phyloP scores from a whole-genome alignment of 306 rosid species.

The Sicyos edulis region DNA sequence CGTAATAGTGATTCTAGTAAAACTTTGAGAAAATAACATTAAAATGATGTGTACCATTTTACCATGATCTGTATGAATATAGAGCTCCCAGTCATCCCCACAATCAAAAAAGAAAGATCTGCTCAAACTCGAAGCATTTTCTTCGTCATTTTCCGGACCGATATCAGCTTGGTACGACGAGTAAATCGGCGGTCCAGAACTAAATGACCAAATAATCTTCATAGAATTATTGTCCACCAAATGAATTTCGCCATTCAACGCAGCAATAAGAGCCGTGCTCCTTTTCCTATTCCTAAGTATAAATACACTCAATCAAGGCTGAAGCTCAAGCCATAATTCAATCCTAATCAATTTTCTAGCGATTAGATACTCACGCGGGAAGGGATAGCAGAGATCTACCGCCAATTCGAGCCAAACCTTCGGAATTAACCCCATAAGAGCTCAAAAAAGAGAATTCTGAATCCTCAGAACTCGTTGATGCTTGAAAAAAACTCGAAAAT shows the following conservation, averaged over 20 bases:
- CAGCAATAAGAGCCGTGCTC: conserved; percentile 44
- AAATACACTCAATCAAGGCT: neutral
- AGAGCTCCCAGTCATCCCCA: conserved; percentile 72
- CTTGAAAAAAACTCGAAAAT: conserved; percentile 8
- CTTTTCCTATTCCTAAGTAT: conserved; percentile 31
- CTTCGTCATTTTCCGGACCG: conserved; percentile 31
- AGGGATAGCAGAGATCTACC: conserved; percentile 48
- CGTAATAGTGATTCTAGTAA: neutral
- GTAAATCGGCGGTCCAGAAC: conserved; percentile 58
- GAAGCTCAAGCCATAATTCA: neutral
- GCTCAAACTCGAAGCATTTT: conserved; percentile 27
- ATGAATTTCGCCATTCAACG: conserved; percentile 53
- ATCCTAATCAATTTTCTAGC: neutral
- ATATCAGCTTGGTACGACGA: conserved; percentile 44
- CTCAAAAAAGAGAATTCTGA: conserved; percentile 21
- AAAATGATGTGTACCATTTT: conserved; percentile 40
- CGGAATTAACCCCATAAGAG: neutral
- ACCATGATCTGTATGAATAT: conserved; percentile 43
- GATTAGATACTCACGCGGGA: conserved; percentile 33
- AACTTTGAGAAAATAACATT: neutral
- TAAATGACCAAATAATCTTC: conserved; percentile 58
- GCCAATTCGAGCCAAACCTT: conserved; percentile 24
- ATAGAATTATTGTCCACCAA: conserved; percentile 45
- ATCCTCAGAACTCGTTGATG: conserved; percentile 17
- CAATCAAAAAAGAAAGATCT: conserved; percentile 43